Conservation (phyloP, 352 stramenopile genomes). For the Saprolegnia diclina region DNA sequence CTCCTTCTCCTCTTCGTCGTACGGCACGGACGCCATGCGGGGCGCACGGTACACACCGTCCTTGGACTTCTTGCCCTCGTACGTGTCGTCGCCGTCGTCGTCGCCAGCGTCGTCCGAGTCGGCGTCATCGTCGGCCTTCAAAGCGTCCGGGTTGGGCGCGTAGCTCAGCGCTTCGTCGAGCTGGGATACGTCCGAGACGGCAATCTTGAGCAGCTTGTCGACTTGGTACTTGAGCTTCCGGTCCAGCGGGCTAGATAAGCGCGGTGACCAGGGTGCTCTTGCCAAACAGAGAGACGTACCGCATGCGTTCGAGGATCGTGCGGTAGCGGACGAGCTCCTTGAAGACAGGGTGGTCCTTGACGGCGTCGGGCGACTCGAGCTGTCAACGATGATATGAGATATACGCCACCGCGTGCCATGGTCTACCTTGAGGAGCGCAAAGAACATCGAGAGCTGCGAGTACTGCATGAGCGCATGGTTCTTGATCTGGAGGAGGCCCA, state of each 20-base stretch:
- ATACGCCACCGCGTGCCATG: background rate
- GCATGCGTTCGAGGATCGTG: constrained; percentile 78
- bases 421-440: constrained; percentile 64
- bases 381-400: constrained; percentile 20
- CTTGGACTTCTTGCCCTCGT: constrained; percentile 32
- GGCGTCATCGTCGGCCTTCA: constrained; percentile 44
- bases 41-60: constrained; percentile 73
- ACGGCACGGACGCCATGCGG: constrained; percentile 68
- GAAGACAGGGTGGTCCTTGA: constrained; percentile 75
- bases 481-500: constrained; percentile 82
- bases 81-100: constrained; percentile 36
- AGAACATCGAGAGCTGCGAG: constrained; percentile 85
- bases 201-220: constrained; percentile 87
- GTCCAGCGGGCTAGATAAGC: constrained; percentile 47
- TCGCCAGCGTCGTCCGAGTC: constrained; percentile 33
- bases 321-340: constrained; percentile 81
- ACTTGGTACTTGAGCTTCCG: constrained; percentile 87
- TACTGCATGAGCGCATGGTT: constrained; percentile 82
- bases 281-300: constrained; percentile 30
- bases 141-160: constrained; percentile 67
- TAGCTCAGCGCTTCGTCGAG: constrained; percentile 76
- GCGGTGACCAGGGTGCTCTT: background rate
- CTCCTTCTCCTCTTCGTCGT: constrained; percentile 78
- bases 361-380: constrained; percentile 60
- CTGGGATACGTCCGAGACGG: constrained; percentile 61